Evolutionary conservation across 164 flowering plant species (phyloP).

Genomic region (Cinnamomum micranthum): DNA sequence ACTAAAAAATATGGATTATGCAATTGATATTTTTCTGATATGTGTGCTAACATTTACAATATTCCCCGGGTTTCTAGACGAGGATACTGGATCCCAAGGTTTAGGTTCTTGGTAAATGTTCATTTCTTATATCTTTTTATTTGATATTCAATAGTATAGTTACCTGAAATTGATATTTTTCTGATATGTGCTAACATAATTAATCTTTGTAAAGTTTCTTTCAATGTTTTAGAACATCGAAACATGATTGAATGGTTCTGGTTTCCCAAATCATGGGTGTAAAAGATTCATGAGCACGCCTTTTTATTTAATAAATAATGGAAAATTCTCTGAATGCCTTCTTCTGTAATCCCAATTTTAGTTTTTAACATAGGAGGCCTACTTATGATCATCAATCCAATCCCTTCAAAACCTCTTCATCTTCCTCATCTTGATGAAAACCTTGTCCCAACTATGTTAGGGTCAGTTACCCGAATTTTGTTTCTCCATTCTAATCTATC

Average conservation of each 20-base stretch:
- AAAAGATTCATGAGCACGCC: not conserved
- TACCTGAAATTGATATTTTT: not conserved
- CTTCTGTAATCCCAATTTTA: too few species aligned
- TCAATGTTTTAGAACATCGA: too few species aligned
- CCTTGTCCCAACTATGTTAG: too few species aligned
- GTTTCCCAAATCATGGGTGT: not conserved
- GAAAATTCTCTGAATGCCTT: too few species aligned
- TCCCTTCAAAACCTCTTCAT: too few species aligned
- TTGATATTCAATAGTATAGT: not conserved
- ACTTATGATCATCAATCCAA: too few species aligned
- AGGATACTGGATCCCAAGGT: slow-evolving; percentile 71
- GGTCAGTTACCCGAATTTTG: too few species aligned
- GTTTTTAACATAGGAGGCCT: too few species aligned
- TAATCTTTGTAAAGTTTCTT: not conserved
- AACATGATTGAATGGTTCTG: not conserved
- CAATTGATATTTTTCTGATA: slow-evolving; percentile 47
- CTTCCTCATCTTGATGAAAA: too few species aligned
- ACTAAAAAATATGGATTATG: slow-evolving; percentile 55
- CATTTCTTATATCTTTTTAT: not conserved
- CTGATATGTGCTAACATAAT: not conserved
- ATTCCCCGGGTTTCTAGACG: slow-evolving; percentile 77
- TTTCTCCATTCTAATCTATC: too few species aligned
- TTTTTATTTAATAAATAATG: too few species aligned
- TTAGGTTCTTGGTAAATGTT: slow-evolving; percentile 58
- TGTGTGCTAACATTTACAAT: slow-evolving; percentile 63